phyloP scores from a whole-genome alignment of 2,329 filamentous ascomycete genomes.

The Pseudocercospora pini-densiflorae region DNA sequence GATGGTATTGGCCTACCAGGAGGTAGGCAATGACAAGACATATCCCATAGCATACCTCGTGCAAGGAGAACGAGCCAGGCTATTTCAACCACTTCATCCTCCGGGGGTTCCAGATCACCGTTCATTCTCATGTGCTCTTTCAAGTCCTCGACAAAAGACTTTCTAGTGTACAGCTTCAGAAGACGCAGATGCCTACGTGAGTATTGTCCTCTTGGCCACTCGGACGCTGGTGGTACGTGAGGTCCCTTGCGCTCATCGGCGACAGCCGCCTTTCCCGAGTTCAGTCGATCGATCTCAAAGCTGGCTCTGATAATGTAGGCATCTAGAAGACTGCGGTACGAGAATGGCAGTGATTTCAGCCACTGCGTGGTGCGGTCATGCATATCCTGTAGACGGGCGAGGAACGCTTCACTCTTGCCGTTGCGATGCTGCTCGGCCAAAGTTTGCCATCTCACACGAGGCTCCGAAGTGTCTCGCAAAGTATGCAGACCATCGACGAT shows the following conservation, averaged over 20 bases:
- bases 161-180: neutral
- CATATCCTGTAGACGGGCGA: neutral
- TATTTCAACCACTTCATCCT: neutral
- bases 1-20: neutral
- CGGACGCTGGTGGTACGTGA: neutral
- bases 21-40: neutral
- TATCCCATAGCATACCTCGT: neutral
- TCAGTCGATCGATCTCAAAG: no score
- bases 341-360: no score
- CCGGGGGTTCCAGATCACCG: neutral
- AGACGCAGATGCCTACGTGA: neutral
- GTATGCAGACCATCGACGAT: neutral
- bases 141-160: neutral
- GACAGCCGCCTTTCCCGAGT: no score
- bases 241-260: no score
- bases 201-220: neutral
- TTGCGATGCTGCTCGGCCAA: neutral
- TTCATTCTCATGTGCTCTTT: neutral
- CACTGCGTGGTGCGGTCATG: neutral
- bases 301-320: no score
- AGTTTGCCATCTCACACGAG: neutral
- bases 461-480: neutral
- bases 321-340: no score
- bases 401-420: neutral
- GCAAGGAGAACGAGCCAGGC: neutral